Base-by-base conservation (phyloP, 2,329 filamentous ascomycete species). In the Botryotinia globosa region DNA sequence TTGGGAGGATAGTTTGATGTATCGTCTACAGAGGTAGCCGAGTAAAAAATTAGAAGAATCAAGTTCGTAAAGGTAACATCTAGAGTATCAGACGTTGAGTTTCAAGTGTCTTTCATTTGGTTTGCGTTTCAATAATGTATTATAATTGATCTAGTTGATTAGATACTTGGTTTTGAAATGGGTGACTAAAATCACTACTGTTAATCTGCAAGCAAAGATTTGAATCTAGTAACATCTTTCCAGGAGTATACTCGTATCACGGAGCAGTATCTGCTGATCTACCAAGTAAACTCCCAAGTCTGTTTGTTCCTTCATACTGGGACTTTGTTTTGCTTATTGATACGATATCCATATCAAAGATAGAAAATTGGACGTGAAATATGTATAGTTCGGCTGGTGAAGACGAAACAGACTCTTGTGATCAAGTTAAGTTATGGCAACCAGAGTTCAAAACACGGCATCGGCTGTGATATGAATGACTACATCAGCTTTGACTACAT, bases 1-100 rank as follows among this genome's bases (percentile, higher is more conserved):
- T 12, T 14, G 25, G 48, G 48, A 54, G 25, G 12, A 16, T 25
- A 16, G 2, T 16, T 3, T 3, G 6, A 7, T 16, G 0, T n/a
- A 1, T n/a, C 7, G 14, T n/a, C 2, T 7, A 51, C 1, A 12
- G n/a, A n/a, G 12, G 1, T n/a, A 14, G 25, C 25, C 7, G 12
- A 14, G 22, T 6, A 10, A 25, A n/a, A n/a, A n/a, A n/a, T n/a
- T 16, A 8, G 12, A 54, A 5, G 0, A 16, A n/a, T 16, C 0
- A 3, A n/a, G 25, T 16, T n/a, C 5, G 10, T 14, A 6, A 14
- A 54, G 25, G 48, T n/a, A 7, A 8, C 4, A 16, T 54, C 1
- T n/a, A 54, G 25, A 54, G 25, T 54, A 2, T 14, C 3, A n/a
- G 12, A 12, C 0, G 10, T 51, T 51, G 22, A 51, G 45, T 51